Evolutionary conservation across 2,329 filamentous ascomycete genomes (phyloP), one percentile per base, ranked within the genome.

Genomic region (Aspergillus texensis): DNA sequence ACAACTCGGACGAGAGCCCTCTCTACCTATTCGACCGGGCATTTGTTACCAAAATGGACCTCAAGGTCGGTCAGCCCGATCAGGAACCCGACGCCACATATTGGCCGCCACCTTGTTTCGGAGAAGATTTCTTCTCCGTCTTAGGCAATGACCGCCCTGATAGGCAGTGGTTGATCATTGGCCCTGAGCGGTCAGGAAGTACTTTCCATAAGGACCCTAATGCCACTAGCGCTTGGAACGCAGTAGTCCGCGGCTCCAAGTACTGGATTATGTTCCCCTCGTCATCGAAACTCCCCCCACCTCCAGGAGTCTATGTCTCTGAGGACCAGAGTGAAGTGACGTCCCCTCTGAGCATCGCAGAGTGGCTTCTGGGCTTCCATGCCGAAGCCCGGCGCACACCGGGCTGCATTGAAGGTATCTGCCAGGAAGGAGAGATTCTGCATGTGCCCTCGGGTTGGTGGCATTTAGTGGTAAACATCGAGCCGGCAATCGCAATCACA

Each of bases 251-350:
- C 63, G 95, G 94, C 6, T 88, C 90, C 39, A 98, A 98, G 75
- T 98, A 98, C 82, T 98, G 95, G 94, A 94, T 98, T 77, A 96
- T 98, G 93, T 98, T 98, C 74, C 93, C 93, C 0, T 90, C 91
- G 0, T 88, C 88, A 0, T 76, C 82, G 1, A 80, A 80, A 21
- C 75, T 84, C 6, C 86, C 88, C 0, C 84, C 89, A 4, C 93
- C 95, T 8, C 94, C 94, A 0, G 94, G 94, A 4, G 94, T 98
- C 43, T 96, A 91, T 71, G 92, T 97, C 48, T 96, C 92, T 5
- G 85, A 89, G 45, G 95, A 98, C 74, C 91, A 92, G 74, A 94
- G 92, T 74, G 94, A 98, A 78, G 94, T 98, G 57, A 98, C 94
- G 0, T 93, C 91, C 59, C 95, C 94, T 1, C 85, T 98, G 12